Conservation (phyloP, 2,329 filamentous ascomycete species). For the Xylariaceae sp. region DNA sequence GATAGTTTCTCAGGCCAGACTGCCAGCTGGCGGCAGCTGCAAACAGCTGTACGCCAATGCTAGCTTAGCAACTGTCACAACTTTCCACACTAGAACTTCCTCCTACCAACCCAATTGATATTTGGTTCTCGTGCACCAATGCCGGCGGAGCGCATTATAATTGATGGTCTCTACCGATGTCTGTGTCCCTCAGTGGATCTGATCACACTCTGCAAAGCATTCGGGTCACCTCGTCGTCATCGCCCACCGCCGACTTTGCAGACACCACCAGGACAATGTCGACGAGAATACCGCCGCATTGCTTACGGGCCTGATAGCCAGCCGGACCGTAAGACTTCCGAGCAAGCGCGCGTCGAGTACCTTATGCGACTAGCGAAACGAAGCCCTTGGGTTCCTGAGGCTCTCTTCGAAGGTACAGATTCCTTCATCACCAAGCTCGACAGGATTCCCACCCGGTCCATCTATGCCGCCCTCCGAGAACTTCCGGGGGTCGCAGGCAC, state of each 20-base stretch:
- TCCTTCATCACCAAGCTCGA: slow-evolving; percentile 27
- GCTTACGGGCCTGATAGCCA: background rate
- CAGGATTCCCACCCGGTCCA: slow-evolving; percentile 37
- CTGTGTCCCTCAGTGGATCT: slow-evolving; percentile 60
- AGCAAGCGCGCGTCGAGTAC: slow-evolving; percentile 26
- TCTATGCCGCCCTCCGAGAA: slow-evolving; percentile 53
- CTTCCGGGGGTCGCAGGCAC: slow-evolving; percentile 41
- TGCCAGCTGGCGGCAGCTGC: background rate
- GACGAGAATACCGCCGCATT: slow-evolving; percentile 9
- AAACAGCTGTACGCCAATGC: background rate
- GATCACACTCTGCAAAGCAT: slow-evolving; percentile 39
- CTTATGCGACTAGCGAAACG: slow-evolving; percentile 30
- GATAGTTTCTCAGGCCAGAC: too few relatives aligned
- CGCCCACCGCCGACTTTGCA: slow-evolving; percentile 16
- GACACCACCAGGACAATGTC: slow-evolving; percentile 10
- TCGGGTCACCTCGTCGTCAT: slow-evolving; percentile 23
- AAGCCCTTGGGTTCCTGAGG: slow-evolving; percentile 29
- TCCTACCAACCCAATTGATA: slow-evolving; percentile 1
- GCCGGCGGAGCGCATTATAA: slow-evolving; percentile 43
- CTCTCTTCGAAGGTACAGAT: slow-evolving; percentile 26
- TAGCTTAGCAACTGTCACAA: background rate
- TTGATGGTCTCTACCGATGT: slow-evolving; percentile 67
- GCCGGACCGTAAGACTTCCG: background rate
- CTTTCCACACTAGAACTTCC: background rate
- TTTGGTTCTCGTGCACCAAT: slow-evolving; percentile 31